phyloP scores from a whole-genome alignment of 352 stramenopile genomes.

The Poterioochromonas sp. region DNA sequence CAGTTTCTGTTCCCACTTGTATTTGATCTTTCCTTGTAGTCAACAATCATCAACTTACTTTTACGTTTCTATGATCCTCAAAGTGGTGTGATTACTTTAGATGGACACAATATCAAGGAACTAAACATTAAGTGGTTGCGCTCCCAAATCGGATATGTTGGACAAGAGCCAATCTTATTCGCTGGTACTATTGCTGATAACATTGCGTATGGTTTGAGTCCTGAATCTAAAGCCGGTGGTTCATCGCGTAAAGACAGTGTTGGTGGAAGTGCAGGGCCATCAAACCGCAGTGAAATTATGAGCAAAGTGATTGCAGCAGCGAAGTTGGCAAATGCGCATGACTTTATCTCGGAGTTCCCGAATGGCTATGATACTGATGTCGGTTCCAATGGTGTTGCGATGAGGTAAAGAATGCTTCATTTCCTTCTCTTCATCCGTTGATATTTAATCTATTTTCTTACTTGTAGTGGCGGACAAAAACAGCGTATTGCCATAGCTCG shows the following conservation, averaged over 20 bases:
- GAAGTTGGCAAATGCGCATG: conserved; percentile 79
- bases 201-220: conserved; percentile 73
- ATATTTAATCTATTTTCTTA: too few relatives aligned
- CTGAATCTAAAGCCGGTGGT: background rate
- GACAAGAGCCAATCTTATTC: conserved; percentile 81
- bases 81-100: background rate
- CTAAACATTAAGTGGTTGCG: conserved; percentile 75
- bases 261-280: background rate
- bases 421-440: too few relatives aligned
- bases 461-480: conserved; percentile 92
- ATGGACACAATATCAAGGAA: background rate
- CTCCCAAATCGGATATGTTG: conserved; percentile 82
- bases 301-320: conserved; percentile 53
- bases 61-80: conserved; percentile 93
- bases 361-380: conserved; percentile 92
- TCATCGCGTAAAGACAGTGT: too few relatives aligned
- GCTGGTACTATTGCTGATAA: conserved; percentile 94
- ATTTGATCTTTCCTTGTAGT: conserved; percentile 49
- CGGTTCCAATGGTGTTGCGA: conserved; percentile 89
- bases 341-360: conserved; percentile 86
- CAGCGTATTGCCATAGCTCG: conserved; percentile 77
- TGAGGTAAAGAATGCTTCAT: too few relatives aligned
- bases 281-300: background rate
- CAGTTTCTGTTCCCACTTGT: background rate
- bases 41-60: conserved; percentile 82